Conservation (phyloP, 768 basidiomycete species). For the Tulasnella sp. region DNA sequence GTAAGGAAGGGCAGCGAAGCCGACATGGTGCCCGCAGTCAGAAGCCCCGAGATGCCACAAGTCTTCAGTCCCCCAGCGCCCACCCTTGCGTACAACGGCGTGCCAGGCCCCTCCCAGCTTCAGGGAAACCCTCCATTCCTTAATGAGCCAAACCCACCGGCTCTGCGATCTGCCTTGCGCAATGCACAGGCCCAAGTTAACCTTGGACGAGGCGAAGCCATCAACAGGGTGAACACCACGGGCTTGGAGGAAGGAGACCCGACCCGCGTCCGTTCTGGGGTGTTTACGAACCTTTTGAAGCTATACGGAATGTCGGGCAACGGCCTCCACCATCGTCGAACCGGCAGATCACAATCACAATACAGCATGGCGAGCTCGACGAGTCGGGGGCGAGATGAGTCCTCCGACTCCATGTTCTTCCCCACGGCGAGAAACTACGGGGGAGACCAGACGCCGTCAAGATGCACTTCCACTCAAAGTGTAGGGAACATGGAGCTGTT, state of each 20-base stretch:
- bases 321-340: neutral
- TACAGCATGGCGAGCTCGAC: neutral
- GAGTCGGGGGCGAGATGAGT: slow-evolving; percentile 10
- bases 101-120: neutral
- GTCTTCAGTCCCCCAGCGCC: neutral
- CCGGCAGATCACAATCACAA: neutral
- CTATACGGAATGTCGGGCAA: neutral
- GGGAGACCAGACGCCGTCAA: neutral
- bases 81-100: neutral
- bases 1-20: neutral
- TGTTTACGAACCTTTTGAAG: neutral
- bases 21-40: neutral
- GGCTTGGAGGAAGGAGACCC: neutral
- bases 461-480: neutral
- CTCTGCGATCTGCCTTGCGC: neutral
- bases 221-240: neutral
- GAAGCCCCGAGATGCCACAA: neutral
- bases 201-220: neutral
- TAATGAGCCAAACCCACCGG: neutral
- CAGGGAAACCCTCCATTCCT: neutral
- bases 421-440: slow-evolving; percentile 11
- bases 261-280: neutral
- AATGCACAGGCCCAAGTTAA: neutral
- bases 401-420: slow-evolving; percentile 12
- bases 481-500: slow-evolving; percentile 42